These are phyloP conservation scores for Ascochyta pisi DNA, from an alignment of 2,329 filamentous ascomycete genomes.

Conservation along the genomic window DNA sequence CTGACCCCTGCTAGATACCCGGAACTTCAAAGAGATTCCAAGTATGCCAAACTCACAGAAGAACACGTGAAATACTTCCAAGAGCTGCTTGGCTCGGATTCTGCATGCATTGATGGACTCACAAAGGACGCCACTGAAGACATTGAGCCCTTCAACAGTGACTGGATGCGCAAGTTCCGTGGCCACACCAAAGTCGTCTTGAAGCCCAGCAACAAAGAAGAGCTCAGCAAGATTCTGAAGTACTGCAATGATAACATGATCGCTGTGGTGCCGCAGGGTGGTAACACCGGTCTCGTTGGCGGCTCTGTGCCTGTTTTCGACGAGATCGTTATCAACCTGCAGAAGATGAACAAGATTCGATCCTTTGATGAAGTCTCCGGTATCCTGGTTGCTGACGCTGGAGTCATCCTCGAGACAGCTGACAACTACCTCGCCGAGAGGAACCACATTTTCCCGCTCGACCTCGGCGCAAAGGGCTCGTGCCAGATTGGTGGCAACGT, in stretches of 20 bases:
- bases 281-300: slow-evolving; percentile 94
- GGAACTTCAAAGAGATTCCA: slow-evolving; percentile 77
- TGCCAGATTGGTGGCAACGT: slow-evolving; percentile 97
- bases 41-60: slow-evolving; percentile 73
- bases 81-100: slow-evolving; percentile 76
- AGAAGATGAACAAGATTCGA: slow-evolving; percentile 87
- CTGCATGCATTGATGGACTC: slow-evolving; percentile 84
- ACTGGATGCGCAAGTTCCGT: slow-evolving; percentile 99
- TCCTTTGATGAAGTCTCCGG: slow-evolving; percentile 94
- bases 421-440: slow-evolving; percentile 85
- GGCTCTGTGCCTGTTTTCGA: slow-evolving; percentile 97
- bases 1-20: slow-evolving; percentile 65
- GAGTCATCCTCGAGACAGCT: slow-evolving; percentile 86
- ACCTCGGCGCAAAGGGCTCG: slow-evolving; percentile 96
- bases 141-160: slow-evolving; percentile 89
- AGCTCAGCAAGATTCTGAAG: slow-evolving; percentile 88
- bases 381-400: slow-evolving; percentile 87
- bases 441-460: slow-evolving; percentile 90
- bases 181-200: slow-evolving; percentile 88
- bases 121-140: slow-evolving; percentile 77
- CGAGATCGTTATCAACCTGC: slow-evolving; percentile 92
- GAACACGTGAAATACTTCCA: slow-evolving; percentile 87
- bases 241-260: slow-evolving; percentile 95
- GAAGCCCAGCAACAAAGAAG: slow-evolving; percentile 81
- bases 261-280: slow-evolving; percentile 95